Evolutionary conservation across 345 rosid genomes (phyloP).

Genomic region (Gossypium longicalyx): DNA sequence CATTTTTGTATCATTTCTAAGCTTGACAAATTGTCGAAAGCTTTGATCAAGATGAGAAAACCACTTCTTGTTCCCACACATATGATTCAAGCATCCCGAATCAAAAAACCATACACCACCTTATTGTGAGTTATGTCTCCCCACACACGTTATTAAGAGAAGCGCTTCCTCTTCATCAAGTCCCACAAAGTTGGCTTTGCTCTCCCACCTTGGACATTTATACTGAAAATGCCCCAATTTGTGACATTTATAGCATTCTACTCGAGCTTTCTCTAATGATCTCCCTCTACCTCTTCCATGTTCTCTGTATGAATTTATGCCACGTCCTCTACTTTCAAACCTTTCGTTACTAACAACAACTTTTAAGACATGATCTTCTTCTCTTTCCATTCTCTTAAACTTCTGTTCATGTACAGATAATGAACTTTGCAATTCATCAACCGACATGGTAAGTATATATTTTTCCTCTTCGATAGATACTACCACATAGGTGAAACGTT

Average conservation of each 20-base stretch:
- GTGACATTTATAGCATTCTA: not conserved
- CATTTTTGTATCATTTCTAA: too few species aligned
- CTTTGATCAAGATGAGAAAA: not conserved
- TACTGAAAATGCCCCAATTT: not conserved
- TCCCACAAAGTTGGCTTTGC: not conserved
- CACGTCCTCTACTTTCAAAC: not conserved
- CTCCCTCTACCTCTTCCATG: not conserved
- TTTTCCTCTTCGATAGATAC: not conserved
- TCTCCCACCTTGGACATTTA: not conserved
- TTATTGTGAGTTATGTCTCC: too few species aligned
- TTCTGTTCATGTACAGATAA: not conserved
- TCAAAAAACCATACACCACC: not conserved
- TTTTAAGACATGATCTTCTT: not conserved
- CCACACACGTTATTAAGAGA: not conserved
- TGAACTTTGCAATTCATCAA: not conserved
- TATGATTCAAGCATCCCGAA: not conserved
- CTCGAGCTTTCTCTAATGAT: not conserved
- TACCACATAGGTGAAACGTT: not conserved
- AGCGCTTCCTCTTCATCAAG: not conserved
- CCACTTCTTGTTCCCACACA: not conserved
- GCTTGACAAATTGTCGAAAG: not conserved
- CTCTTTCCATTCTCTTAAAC: not conserved
- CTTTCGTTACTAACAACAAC: fast-evolving
- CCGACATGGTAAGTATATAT: not conserved
- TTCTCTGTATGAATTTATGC: not conserved